These are phyloP conservation scores for Penicillium sp. DNA, from an alignment of 2,329 filamentous ascomycete genomes.

Conservation along the genomic window DNA sequence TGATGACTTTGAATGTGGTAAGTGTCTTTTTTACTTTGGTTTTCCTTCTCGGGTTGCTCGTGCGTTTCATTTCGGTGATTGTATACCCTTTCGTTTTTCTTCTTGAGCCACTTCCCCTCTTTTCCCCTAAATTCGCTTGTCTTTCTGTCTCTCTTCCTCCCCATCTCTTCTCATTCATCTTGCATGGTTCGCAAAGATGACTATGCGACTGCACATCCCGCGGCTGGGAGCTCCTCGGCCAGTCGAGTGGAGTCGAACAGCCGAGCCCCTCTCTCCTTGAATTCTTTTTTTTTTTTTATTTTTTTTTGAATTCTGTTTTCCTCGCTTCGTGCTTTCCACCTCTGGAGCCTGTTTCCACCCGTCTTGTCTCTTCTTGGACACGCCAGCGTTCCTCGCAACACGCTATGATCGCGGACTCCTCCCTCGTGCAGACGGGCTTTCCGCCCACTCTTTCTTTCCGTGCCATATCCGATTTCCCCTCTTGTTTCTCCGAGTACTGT, in stretches of 20 bases:
- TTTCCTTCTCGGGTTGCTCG: background rate
- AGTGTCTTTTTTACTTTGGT: conserved; percentile 32
- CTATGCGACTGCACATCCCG: background rate
- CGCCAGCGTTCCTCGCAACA: conserved; percentile 12
- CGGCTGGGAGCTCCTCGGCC: background rate
- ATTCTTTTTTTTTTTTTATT: too few relatives aligned
- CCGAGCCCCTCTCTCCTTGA: conserved; percentile 8
- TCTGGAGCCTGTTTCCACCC: background rate
- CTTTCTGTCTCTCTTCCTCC: too few relatives aligned
- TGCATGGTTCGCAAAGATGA: background rate
- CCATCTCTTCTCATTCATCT: too few relatives aligned
- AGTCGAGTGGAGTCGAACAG: background rate
- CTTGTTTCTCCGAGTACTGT: background rate
- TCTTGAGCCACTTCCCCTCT: background rate
- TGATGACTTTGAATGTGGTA: conserved; percentile 77
- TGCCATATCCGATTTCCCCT: conserved; percentile 7
- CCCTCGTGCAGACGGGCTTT: conserved; percentile 16
- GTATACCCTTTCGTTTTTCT: background rate
- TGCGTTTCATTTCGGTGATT: background rate
- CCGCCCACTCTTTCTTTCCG: conserved; percentile 13
- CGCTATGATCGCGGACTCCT: conserved; percentile 22
- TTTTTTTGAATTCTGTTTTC: too few relatives aligned
- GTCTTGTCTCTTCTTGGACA: conserved; percentile 12
- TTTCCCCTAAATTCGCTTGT: too few relatives aligned
- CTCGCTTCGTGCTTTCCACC: background rate